Base-by-base conservation (phyloP, 306 rosid genomes). In the Cotoneaster glaucophyllus region DNA sequence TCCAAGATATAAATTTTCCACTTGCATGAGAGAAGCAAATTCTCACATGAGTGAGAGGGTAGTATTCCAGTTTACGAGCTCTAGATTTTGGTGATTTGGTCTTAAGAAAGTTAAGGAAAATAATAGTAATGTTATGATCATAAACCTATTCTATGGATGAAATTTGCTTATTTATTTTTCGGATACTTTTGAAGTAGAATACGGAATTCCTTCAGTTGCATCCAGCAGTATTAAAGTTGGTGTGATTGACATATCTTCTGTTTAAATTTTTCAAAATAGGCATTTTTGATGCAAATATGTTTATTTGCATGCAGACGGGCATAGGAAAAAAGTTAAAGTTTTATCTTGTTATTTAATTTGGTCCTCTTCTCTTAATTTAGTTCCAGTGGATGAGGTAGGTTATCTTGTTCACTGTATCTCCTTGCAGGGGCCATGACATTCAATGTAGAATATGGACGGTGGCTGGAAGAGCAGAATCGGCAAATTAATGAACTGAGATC, bases 401-500 rank as follows among this genome's bases (percentile, higher is more conserved):
- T 72, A 74, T 72, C 74, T 78, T 53, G 58, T 75, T 79, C 54
- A 72, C 68, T 76, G 54, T 45, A 43, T 79, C 54, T 75, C 80
- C 78, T 68, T 81, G 62, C 86, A 94, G 98, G 98, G 74, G 98
- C 98, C 14, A 87, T 94, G 97, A 93, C 92, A 74, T 94, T 94
- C 52, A 94, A 94, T 75, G 96, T 87, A 52, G 98, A 94, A 82
- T 94, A 94, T 75, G 88, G 94, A 21, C 90, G 97, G 67, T 94
- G 98, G 98, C 88, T 81, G 82, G 98, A 94, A 82, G 98, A 94
- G 78, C 97, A 94, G 41, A 94, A 88, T 80, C 94, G 96, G 45
- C 98, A 86, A 81, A 58, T 88, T 45, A 94, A 91, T 77, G 98
- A 94, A 80, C 88, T 94, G 58, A 90, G 97, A 88, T 87, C 97